These are phyloP conservation scores for Populus hybrid DNA, from an alignment of 441 rosid species.

Conservation along the genomic window DNA sequence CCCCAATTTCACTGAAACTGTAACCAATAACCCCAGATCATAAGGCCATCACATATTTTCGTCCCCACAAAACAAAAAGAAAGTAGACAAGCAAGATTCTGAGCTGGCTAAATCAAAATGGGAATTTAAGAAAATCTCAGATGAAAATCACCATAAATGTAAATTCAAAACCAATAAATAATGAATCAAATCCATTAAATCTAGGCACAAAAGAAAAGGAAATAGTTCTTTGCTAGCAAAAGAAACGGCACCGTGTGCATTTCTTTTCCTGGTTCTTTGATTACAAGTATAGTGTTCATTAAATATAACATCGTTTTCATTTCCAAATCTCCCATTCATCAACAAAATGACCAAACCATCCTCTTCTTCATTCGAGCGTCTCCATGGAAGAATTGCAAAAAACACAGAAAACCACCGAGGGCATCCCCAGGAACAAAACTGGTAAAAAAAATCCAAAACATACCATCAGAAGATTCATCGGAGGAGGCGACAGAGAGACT, in stretches of 20 bases:
- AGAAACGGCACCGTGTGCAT: background rate
- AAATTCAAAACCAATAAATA: background rate
- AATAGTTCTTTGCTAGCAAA: background rate
- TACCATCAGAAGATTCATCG: conserved; percentile 79
- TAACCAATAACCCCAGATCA: background rate
- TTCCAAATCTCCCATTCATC: conserved; percentile 1
- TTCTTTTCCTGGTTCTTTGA: background rate
- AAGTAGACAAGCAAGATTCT: background rate
- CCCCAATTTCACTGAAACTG: conserved; percentile 66
- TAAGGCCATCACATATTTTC: background rate
- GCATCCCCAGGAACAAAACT: background rate
- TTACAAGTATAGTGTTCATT: too few relatives aligned
- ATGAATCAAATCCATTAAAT: background rate
- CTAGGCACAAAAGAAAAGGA: background rate
- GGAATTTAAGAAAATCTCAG: background rate
- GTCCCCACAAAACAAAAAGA: background rate
- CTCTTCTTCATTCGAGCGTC: background rate
- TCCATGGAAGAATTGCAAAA: background rate
- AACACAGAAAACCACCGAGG: background rate
- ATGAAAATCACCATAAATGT: background rate
- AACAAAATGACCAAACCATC: conserved; percentile 1
- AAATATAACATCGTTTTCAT: background rate
- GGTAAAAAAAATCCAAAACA: background rate
- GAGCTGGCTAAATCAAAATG: background rate
- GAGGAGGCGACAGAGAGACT: conserved; percentile 67